These are phyloP conservation scores for Tuber umbilicatum DNA, from an alignment of 495 filamentous ascomycete species.

Conservation along the genomic window DNA sequence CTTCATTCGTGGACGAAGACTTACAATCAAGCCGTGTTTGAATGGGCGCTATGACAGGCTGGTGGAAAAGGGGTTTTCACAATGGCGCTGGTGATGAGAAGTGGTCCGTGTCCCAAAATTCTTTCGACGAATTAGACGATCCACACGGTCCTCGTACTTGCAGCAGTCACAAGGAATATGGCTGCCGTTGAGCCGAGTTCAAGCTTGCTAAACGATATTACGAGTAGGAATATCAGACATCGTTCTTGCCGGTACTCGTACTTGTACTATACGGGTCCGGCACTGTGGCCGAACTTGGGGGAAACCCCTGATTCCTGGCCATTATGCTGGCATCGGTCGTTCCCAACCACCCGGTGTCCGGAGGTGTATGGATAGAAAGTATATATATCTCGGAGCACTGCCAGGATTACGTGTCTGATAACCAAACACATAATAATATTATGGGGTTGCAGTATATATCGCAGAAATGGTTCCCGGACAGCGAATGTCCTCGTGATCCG, in stretches of 20 bases:
- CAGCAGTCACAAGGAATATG: background rate
- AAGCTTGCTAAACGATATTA: background rate
- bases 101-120: background rate
- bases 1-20: background rate
- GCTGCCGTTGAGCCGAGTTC: background rate
- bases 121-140: background rate
- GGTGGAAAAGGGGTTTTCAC: background rate
- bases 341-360: background rate
- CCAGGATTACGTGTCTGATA: background rate
- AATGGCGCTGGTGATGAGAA: background rate
- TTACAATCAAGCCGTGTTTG: background rate
- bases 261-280: no score
- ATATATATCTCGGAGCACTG: background rate
- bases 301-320: background rate
- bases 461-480: background rate
- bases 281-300: background rate
- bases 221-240: background rate
- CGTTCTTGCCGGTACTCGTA: background rate
- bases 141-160: background rate
- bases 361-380: background rate
- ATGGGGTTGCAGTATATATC: background rate
- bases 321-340: background rate
- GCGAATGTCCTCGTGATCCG: background rate
- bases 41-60: background rate
- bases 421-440: background rate